Conservation (phyloP, 2,329 filamentous ascomycete genomes). For the Onygenales sp. region DNA sequence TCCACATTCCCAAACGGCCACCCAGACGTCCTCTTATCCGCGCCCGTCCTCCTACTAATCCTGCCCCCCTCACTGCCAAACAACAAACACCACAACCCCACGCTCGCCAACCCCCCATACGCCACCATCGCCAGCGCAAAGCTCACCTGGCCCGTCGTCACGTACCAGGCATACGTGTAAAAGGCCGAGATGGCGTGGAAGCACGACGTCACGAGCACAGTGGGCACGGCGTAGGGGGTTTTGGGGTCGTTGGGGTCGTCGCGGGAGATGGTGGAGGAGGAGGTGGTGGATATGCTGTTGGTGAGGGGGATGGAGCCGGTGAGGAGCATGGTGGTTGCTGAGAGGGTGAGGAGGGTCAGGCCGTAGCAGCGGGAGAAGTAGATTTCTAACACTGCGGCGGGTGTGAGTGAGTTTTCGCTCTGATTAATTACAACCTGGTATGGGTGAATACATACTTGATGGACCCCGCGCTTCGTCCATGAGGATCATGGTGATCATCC, state of each 20-base stretch:
- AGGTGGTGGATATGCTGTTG: conserved; percentile 17
- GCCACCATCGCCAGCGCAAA: conserved; percentile 53
- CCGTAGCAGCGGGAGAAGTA: conserved; percentile 68
- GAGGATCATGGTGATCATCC: conserved; percentile 51
- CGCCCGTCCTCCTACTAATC: conserved; percentile 54
- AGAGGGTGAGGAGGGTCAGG: conserved; percentile 56
- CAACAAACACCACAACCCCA: conserved; percentile 57
- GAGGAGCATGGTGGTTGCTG: conserved; percentile 55
- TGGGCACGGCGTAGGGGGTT: conserved; percentile 57
- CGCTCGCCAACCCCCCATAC: conserved; percentile 47
- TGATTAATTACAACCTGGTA: not conserved
- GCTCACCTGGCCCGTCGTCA: conserved; percentile 44
- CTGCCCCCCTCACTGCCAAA: conserved; percentile 48
- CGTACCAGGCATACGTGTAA: conserved; percentile 60
- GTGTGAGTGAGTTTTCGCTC: too few species aligned
- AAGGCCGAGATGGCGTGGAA: conserved; percentile 57
- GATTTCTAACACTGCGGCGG: conserved; percentile 48
- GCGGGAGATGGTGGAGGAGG: conserved; percentile 28
- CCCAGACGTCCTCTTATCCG: conserved; percentile 56
- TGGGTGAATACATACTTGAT: conserved; percentile 33
- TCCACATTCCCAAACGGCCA: conserved; percentile 57
- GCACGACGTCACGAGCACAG: conserved; percentile 54
- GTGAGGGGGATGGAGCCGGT: conserved; percentile 60
- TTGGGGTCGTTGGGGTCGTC: conserved; percentile 37
- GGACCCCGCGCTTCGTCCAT: conserved; percentile 47